Evolutionary conservation across 768 basidiomycete species (phyloP).

Genomic region (Neoboletus subvelutipes): DNA sequence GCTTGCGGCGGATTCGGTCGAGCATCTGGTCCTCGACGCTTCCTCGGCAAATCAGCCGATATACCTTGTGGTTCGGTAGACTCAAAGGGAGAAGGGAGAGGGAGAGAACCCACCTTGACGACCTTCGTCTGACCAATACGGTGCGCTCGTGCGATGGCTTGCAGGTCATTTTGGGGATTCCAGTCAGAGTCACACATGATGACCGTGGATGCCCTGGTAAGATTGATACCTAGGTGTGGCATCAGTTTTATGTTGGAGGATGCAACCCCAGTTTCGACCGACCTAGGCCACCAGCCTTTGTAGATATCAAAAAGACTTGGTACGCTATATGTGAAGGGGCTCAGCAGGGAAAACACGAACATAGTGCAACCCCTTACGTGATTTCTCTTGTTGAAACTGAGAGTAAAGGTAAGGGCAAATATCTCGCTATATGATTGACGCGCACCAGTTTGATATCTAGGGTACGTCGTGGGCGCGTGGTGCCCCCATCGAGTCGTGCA

Average conservation of each 20-base stretch:
- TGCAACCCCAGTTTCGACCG: conserved; percentile 6
- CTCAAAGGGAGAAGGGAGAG: not conserved
- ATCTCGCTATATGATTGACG: not conserved
- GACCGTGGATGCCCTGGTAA: conserved; percentile 78
- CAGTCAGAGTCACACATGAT: conserved; percentile 76
- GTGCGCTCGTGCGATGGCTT: conserved; percentile 84
- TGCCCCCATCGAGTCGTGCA: conserved; percentile 59
- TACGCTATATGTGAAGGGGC: conserved; percentile 40
- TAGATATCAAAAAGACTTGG: conserved; percentile 68
- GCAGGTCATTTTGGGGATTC: conserved; percentile 78
- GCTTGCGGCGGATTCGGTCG: conserved; percentile 66
- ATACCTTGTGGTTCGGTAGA: conserved; percentile 44
- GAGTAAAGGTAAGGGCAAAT: conserved; percentile 1
- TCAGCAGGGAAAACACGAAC: conserved; percentile 4
- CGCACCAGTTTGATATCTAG: conserved; percentile 58
- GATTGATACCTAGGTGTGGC: conserved; percentile 61
- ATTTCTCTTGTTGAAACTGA: conserved; percentile 59
- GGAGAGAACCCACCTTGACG: conserved; percentile 50
- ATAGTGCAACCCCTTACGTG: conserved; percentile 39
- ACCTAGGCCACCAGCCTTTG: conserved; percentile 72
- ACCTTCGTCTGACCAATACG: conserved; percentile 74
- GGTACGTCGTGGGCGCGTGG: conserved; percentile 50
- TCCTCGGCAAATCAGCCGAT: conserved; percentile 64
- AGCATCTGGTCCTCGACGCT: conserved; percentile 79
- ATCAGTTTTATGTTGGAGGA: conserved; percentile 15